phyloP scores from a whole-genome alignment of 192 early-diverging fungal species.

The Podila clonocystis region DNA sequence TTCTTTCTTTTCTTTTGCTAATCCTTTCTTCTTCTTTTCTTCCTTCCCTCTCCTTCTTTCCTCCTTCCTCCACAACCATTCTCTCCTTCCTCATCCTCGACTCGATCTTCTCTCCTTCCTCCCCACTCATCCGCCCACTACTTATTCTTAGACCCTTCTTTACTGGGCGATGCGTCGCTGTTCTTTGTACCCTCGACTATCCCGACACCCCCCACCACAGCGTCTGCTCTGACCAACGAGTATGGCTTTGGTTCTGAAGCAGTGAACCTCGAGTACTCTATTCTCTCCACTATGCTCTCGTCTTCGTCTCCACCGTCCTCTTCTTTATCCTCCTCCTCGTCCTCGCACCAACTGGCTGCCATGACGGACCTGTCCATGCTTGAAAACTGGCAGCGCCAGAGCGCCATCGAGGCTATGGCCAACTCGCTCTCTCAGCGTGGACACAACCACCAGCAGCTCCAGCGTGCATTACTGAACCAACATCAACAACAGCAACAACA shows the following conservation, averaged over 20 bases:
- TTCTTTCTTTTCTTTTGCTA: not conserved
- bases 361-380: conserved; percentile 53
- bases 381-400: conserved; percentile 50
- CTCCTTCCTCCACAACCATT: conserved; percentile 8
- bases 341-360: conserved; percentile 22
- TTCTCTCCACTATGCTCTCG: conserved; percentile 89
- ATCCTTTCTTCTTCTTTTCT: not conserved
- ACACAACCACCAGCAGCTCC: conserved; percentile 27
- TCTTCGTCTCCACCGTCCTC: conserved; percentile 30
- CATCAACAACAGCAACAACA: not conserved
- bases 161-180: not conserved
- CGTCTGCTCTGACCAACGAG: not conserved
- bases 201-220: not conserved
- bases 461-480: conserved; percentile 6
- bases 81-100: not conserved
- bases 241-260: conserved; percentile 88
- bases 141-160: not conserved
- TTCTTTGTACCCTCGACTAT: not conserved
- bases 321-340: conserved; percentile 21
- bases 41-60: not conserved
- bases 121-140: not conserved
- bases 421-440: conserved; percentile 40
- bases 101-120: conserved; percentile 10
- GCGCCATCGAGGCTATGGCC: conserved; percentile 48
- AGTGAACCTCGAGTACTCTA: conserved; percentile 90